Percentiles rank a stretch among this genome's conserved stretches.
Conservation (phyloP, 148 eudicot species). For the Dysphania ambrosioides region DNA sequence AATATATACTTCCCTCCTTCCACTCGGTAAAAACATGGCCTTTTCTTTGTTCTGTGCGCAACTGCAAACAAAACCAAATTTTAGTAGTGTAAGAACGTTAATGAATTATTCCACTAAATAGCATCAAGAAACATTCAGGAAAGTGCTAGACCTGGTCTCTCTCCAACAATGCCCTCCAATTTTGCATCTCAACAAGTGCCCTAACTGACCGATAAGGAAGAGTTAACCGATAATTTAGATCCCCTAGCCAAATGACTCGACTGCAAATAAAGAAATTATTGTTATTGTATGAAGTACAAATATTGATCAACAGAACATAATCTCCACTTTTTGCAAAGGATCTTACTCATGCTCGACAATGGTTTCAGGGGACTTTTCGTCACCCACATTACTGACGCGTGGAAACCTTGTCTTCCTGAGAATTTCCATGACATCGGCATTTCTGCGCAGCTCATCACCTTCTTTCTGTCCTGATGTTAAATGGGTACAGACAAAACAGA, state of each 20-base stretch:
- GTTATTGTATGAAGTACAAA: neutral
- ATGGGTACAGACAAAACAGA: constrained; percentile 94
- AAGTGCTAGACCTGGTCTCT: constrained; percentile 69
- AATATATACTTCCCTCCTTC: constrained; percentile 92
- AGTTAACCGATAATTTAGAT: constrained; percentile 83
- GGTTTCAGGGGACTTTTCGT: constrained; percentile 88
- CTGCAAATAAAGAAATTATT: constrained; percentile 31
- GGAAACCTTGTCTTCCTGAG: constrained; percentile 91
- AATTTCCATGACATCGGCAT: constrained; percentile 91
- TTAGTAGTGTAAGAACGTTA: neutral
- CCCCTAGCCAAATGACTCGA: constrained; percentile 97
- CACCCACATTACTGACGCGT: constrained; percentile 45
- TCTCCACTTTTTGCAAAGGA: neutral
- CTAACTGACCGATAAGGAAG: constrained; percentile 85
- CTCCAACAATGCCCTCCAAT: constrained; percentile 90
- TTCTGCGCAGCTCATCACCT: constrained; percentile 89
- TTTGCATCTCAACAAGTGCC: constrained; percentile 96
- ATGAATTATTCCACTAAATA: neutral
- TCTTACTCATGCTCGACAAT: constrained; percentile 91
- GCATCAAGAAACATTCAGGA: neutral
- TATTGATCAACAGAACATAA: neutral
- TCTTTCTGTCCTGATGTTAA: constrained; percentile 94
- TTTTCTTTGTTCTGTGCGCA: constrained; percentile 74
- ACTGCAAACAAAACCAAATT: constrained; percentile 37
- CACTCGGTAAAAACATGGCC: constrained; percentile 84